These are phyloP conservation scores for Russula sp. DNA, from an alignment of 768 basidiomycete genomes.

Conservation along the genomic window DNA sequence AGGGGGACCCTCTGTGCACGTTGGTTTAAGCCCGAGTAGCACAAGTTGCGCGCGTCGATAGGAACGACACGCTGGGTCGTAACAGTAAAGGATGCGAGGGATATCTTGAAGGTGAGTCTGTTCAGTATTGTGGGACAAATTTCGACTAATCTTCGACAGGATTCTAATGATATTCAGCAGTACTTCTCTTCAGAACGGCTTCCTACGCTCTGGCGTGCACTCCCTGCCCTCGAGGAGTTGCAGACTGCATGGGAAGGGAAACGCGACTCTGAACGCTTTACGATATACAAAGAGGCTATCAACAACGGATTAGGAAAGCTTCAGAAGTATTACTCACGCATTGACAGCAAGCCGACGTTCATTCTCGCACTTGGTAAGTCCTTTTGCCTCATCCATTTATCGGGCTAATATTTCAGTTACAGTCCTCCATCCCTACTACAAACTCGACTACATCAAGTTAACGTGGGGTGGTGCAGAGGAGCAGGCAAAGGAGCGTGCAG, in stretches of 20 bases:
- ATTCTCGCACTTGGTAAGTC: too few relatives aligned
- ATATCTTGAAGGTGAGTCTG: conserved; percentile 20
- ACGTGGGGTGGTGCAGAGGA: conserved; percentile 11
- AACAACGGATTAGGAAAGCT: conserved; percentile 27
- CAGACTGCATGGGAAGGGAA: conserved; percentile 1
- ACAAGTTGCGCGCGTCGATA: too few relatives aligned
- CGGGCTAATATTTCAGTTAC: too few relatives aligned
- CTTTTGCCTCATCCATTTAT: too few relatives aligned
- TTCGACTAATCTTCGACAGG: conserved; percentile 15
- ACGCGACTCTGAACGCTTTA: conserved; percentile 3
- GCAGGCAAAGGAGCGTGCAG: conserved; percentile 14
- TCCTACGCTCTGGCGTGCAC: conserved; percentile 28
- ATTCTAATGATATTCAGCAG: conserved; percentile 29
- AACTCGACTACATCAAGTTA: too few relatives aligned
- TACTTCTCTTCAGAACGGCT: conserved; percentile 27
- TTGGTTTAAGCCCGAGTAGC: too few relatives aligned
- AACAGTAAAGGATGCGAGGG: conserved; percentile 7
- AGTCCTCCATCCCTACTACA: too few relatives aligned
- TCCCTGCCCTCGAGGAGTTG: conserved; percentile 30
- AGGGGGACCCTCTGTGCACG: too few relatives aligned
- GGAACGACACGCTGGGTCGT: too few relatives aligned
- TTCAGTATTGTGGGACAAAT: conserved; percentile 10
- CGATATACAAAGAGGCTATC: conserved; percentile 26
- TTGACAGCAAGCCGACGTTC: conserved; percentile 15
- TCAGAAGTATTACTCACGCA: conserved; percentile 22